Conservation (phyloP, 2,329 filamentous ascomycete species). For the Fusarium sp. region DNA sequence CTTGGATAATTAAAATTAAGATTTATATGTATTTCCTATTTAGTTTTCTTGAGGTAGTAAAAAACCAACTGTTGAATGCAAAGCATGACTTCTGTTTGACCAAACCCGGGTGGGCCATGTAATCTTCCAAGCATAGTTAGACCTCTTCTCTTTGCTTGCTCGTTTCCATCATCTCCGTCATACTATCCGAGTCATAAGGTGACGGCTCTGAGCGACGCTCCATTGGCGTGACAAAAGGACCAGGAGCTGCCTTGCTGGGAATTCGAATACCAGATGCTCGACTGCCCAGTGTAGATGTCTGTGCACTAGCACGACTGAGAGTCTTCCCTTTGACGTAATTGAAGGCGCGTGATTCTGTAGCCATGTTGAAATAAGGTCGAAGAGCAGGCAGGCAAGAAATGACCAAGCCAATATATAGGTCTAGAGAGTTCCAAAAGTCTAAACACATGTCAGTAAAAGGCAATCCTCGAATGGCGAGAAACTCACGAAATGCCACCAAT, state of each 20-base stretch:
- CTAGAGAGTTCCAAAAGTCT: slow-evolving; percentile 28
- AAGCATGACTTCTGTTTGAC: too few relatives aligned
- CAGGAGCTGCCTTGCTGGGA: background rate
- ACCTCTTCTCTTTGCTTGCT: too few relatives aligned
- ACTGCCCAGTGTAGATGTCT: background rate
- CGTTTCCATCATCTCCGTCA: too few relatives aligned
- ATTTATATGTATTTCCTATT: too few relatives aligned
- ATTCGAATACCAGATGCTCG: background rate
- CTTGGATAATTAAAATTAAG: too few relatives aligned
- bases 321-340: slow-evolving; percentile 18
- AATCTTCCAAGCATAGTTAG: too few relatives aligned
- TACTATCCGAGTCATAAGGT: background rate
- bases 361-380: slow-evolving; percentile 30
- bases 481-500: slow-evolving; percentile 5
- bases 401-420: slow-evolving; percentile 22
- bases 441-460: background rate
- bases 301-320: background rate
- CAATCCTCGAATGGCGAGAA: rapidly evolving
- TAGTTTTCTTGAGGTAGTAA: too few relatives aligned
- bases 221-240: background rate
- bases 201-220: background rate
- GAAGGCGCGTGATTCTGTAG: slow-evolving; percentile 25
- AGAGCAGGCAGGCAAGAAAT: slow-evolving; percentile 23
- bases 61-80: too few relatives aligned
- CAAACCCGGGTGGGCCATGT: too few relatives aligned